Evolutionary conservation across 441 rosid genomes (phyloP).

Genomic region (Populus hybrid): DNA sequence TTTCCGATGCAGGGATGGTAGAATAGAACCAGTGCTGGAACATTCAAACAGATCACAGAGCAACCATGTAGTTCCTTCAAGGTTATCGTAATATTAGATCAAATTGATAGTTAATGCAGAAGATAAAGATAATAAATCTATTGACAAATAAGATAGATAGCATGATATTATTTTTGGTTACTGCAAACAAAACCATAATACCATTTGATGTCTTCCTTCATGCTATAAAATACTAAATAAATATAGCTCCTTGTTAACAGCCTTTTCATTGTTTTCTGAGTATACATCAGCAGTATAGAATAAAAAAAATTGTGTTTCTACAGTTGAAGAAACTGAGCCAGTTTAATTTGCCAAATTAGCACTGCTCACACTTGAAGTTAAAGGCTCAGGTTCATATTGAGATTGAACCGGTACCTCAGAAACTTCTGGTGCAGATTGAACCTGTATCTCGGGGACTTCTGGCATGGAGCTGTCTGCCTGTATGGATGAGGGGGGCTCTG

Average conservation of each 20-base stretch:
- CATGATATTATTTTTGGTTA: too few relatives aligned
- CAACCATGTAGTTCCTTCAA: not conserved
- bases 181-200: not conserved
- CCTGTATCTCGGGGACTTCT: slow-evolving; percentile 46
- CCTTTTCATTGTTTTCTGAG: not conserved
- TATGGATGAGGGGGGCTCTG: slow-evolving; percentile 23
- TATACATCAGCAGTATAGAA: slow-evolving; percentile 16
- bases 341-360: slow-evolving; percentile 33
- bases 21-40: too few relatives aligned
- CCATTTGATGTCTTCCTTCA: not conserved
- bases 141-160: too few relatives aligned
- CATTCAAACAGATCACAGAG: not conserved
- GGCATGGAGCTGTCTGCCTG: slow-evolving; percentile 37
- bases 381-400: slow-evolving; percentile 32
- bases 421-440: slow-evolving; percentile 44
- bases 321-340: slow-evolving; percentile 2
- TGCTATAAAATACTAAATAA: not conserved
- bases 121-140: too few relatives aligned
- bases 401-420: slow-evolving; percentile 47
- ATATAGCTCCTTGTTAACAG: not conserved
- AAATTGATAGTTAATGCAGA: too few relatives aligned
- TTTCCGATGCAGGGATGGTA: too few relatives aligned
- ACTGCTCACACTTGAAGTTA: slow-evolving; percentile 21
- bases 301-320: slow-evolving; percentile 20
- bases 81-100: too few relatives aligned